Evolutionary conservation across 805 yeast species (phyloP).

Genomic region (Metschnikowia santaceciliae): DNA sequence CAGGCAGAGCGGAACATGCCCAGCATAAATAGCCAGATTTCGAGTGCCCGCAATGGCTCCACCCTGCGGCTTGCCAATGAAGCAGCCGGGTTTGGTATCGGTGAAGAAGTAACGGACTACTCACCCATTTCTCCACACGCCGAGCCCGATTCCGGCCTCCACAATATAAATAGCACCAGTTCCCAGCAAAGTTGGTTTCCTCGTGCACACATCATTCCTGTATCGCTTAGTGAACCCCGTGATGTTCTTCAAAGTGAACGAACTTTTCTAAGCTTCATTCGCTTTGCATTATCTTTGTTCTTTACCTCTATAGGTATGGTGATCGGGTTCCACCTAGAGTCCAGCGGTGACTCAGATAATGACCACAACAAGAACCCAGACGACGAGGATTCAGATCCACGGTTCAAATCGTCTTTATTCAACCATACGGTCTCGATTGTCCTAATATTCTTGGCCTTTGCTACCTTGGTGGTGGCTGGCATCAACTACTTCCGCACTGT

Average conservation of each 20-base stretch:
- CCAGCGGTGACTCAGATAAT: conserved; percentile 12
- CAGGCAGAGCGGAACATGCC: not conserved
- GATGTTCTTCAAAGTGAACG: conserved; percentile 53
- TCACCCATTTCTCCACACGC: not conserved
- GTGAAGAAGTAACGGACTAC: not conserved
- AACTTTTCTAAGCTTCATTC: conserved; percentile 47
- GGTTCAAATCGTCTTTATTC: conserved; percentile 6
- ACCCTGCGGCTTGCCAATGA: not conserved
- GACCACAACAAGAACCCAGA: not conserved
- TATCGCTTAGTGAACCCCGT: conserved; percentile 41
- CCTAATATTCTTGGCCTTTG: conserved; percentile 36
- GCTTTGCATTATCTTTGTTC: conserved; percentile 43
- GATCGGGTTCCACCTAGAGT: conserved; percentile 42
- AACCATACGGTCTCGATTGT: conserved; percentile 29
- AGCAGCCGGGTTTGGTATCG: too few relatives aligned
- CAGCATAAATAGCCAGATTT: not conserved
- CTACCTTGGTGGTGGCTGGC: conserved; percentile 35
- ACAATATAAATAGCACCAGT: not conserved
- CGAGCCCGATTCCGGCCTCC: not conserved
- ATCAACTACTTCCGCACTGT: conserved; percentile 43
- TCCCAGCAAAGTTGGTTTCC: conserved; percentile 11
- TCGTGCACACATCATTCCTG: conserved; percentile 8
- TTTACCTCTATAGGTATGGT: conserved; percentile 46
- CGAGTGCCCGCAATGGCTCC: not conserved
- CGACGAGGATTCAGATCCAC: not conserved